These are phyloP conservation scores for Monilinia fructigena DNA, from an alignment of 2,329 filamentous ascomycete species.

Conservation along the genomic window DNA sequence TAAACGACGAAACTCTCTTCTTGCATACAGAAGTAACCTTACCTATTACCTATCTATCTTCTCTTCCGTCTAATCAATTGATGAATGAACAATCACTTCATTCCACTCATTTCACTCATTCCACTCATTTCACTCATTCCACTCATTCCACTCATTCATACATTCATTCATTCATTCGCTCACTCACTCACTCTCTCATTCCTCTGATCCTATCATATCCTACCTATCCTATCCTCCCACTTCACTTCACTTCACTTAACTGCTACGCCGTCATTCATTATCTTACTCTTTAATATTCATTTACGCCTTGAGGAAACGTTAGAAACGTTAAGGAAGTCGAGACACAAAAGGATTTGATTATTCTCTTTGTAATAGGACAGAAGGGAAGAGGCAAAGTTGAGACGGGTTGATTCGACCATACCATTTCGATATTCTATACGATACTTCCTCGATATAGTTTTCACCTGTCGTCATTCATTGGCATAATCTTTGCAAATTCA, in stretches of 20 bases:
- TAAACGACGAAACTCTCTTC: not conserved
- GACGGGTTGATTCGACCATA: not conserved
- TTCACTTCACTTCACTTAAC: not conserved
- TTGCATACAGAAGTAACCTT: not conserved
- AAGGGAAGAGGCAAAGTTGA: conserved; percentile 4
- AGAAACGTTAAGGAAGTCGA: not conserved
- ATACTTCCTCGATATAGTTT: not conserved
- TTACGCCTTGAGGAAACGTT: conserved; percentile 1
- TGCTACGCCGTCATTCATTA: conserved; percentile 12
- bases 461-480: conserved; percentile 9
- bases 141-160: not conserved
- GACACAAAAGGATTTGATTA: not conserved
- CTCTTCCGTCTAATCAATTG: not conserved
- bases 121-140: not conserved
- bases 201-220: not conserved
- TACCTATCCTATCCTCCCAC: not conserved
- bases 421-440: not conserved
- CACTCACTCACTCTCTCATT: not conserved
- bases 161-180: not conserved
- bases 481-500: not conserved
- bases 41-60: not conserved
- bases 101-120: not conserved
- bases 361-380: not conserved
- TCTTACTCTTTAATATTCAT: not conserved
- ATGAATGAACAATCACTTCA: not conserved